Evolutionary conservation across 805 yeast genomes (phyloP).

Genomic region (Yamadazyma endophytica): DNA sequence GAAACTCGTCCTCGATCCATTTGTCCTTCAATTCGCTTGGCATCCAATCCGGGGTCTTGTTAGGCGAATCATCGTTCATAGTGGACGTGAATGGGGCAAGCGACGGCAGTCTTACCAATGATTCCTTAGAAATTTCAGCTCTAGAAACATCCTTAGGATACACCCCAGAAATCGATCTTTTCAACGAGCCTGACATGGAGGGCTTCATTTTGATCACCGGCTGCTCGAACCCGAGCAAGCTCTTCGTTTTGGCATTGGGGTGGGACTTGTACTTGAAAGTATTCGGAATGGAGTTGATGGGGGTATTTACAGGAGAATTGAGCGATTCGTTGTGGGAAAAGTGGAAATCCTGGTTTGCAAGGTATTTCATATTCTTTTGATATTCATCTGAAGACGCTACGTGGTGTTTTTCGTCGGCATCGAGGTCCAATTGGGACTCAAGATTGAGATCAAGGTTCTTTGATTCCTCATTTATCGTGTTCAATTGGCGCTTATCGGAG

Average conservation of each 20-base stretch:
- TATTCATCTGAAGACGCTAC: slow-evolving; percentile 18
- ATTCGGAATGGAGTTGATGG: slow-evolving; percentile 31
- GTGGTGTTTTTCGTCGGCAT: slow-evolving; percentile 2
- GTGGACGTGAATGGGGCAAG: too few relatives aligned
- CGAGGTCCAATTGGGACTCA: slow-evolving; percentile 3
- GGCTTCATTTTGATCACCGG: too few relatives aligned
- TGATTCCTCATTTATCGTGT: slow-evolving; percentile 8
- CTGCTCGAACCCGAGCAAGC: slow-evolving; percentile 15
- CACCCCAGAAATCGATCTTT: too few relatives aligned
- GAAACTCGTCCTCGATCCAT: slow-evolving; percentile 22
- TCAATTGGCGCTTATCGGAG: slow-evolving; percentile 1
- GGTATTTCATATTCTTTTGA: slow-evolving; percentile 29
- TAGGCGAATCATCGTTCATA: background rate
- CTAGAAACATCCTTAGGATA: too few relatives aligned
- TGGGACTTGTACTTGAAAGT: slow-evolving; percentile 43
- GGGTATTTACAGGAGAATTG: slow-evolving; percentile 5
- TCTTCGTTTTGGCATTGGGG: slow-evolving; percentile 41
- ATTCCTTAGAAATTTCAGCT: too few relatives aligned
- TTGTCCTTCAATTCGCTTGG: slow-evolving; percentile 33
- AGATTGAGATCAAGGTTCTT: slow-evolving; percentile 8
- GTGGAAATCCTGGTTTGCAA: slow-evolving; percentile 28
- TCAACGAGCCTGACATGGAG: too few relatives aligned
- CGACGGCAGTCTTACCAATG: too few relatives aligned
- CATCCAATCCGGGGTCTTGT: slow-evolving; percentile 40
- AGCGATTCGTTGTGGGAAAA: slow-evolving; percentile 12